Evolutionary conservation across 2,329 filamentous ascomycete species (phyloP).

Genomic region (Microcyclosporella mali): DNA sequence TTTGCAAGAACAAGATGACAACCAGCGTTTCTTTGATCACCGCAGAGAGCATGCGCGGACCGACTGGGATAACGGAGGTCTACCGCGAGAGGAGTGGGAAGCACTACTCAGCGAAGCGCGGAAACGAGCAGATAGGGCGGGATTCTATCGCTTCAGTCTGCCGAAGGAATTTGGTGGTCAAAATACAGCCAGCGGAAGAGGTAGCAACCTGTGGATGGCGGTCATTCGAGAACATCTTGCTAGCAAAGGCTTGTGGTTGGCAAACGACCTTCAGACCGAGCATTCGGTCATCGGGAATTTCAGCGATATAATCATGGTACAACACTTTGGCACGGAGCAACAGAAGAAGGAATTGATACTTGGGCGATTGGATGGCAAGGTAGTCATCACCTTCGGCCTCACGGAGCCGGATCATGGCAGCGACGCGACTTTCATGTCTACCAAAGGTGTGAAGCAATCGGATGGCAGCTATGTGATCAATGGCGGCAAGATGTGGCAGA

Average conservation of each 20-base stretch:
- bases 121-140: conserved; percentile 51
- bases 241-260: conserved; percentile 53
- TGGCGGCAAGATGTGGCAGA: conserved; percentile 61
- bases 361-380: conserved; percentile 47
- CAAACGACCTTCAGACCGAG: conserved; percentile 60
- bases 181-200: conserved; percentile 37
- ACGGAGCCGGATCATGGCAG: conserved; percentile 58
- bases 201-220: conserved; percentile 58
- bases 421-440: conserved; percentile 59
- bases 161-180: conserved; percentile 52
- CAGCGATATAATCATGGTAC: conserved; percentile 56
- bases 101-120: conserved; percentile 46
- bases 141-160: conserved; percentile 55
- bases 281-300: conserved; percentile 59
- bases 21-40: conserved; percentile 61
- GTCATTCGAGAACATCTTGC: conserved; percentile 56
- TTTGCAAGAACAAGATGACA: conserved; percentile 51
- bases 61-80: conserved; percentile 53
- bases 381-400: conserved; percentile 55
- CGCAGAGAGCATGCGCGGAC: conserved; percentile 57
- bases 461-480: conserved; percentile 50
- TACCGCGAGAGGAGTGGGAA: conserved; percentile 56
- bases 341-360: conserved; percentile 52
- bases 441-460: conserved; percentile 42
- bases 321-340: conserved; percentile 51